These are phyloP conservation scores for Cokeromyces recurvatus DNA, from an alignment of 371 early-diverging fungal genomes.

Conservation along the genomic window DNA sequence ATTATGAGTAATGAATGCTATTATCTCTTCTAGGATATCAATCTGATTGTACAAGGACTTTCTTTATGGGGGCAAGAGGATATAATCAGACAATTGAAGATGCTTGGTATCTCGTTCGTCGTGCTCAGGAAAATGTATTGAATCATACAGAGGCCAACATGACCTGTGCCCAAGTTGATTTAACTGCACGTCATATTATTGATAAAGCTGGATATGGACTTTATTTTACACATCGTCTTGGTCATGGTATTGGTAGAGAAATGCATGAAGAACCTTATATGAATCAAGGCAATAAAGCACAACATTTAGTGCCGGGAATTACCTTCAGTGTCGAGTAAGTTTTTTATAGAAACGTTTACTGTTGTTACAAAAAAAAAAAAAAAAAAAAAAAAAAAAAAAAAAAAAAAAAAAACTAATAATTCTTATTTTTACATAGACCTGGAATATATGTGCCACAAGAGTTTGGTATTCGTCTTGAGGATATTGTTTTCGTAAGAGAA, in stretches of 20 bases:
- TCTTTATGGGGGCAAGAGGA: conserved; percentile 37
- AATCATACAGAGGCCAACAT: conserved; percentile 22
- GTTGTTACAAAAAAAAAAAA: too few species aligned
- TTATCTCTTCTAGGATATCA: conserved; percentile 39
- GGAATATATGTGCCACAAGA: conserved; percentile 52
- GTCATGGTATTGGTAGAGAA: conserved; percentile 57
- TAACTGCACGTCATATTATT: conserved; percentile 46
- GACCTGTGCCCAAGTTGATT: conserved; percentile 48
- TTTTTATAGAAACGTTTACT: too few species aligned
- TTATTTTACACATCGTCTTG: conserved; percentile 54
- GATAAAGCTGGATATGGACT: conserved; percentile 37
- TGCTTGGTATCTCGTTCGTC: conserved; percentile 51
- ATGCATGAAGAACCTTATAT: conserved; percentile 63
- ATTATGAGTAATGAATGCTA: too few species aligned
- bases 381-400: too few species aligned
- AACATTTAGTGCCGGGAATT: conserved; percentile 45
- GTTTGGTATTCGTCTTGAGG: conserved; percentile 57
- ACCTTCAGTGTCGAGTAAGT: conserved; percentile 48
- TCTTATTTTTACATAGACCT: too few species aligned
- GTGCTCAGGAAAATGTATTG: conserved; percentile 45
- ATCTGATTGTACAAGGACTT: conserved; percentile 54
- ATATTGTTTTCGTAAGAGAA: conserved; percentile 53
- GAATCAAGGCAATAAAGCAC: conserved; percentile 46
- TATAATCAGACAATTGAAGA: conserved; percentile 46
- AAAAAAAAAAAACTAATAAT: too few species aligned